Base-by-base conservation (phyloP, 805 yeast species). In the Candida anglica region DNA sequence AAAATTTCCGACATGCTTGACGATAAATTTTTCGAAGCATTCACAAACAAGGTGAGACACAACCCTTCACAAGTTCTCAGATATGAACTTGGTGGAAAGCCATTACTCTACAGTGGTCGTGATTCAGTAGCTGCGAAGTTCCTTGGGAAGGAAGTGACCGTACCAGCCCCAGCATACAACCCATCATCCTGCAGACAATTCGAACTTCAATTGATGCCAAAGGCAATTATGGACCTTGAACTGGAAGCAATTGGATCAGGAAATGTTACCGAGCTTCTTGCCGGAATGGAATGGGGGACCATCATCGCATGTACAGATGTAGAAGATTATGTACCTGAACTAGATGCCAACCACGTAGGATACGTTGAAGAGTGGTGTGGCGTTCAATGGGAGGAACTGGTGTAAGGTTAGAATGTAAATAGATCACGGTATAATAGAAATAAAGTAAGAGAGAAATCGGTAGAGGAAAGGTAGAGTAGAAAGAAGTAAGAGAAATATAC, bases 261-360 rank as follows among this genome's bases (percentile, higher is more conserved):
- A 5, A 41, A 40, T 24, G 45, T 53, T 5, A 50, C 56, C 37
- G 70, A 57, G 47, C 63, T 84, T 2, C 47, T 72, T 27, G 77
- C 77, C 22, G 97, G 98, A 9, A 91, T 91, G 95, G 94, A 91
- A 42, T 93, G 98, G 98, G 98, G 97, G 1, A 85, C 98, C 0
- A 84, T 93, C 19, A 63, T 86, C 17, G 84, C 91, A 2, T 85
- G 80, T 27, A 86, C 96, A 0, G 88, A 86, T 45, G 58, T 60
- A 6, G 80, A 77, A 43, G 94, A 86, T 51, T 76, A 64, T 40
- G 58, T 67, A 11, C 81, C 87, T 5, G 53, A 49, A 21, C 58
- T 77, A 28, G 88, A 83, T 41, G 72, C 62, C 6, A 66, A 77
- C 37, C 74, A 76, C 27, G 88, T 86, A n/a, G 95, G 86, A 0